Evolutionary conservation across 2,329 filamentous ascomycete genomes (phyloP).

Genomic region (Cladosporium halotolerans): DNA sequence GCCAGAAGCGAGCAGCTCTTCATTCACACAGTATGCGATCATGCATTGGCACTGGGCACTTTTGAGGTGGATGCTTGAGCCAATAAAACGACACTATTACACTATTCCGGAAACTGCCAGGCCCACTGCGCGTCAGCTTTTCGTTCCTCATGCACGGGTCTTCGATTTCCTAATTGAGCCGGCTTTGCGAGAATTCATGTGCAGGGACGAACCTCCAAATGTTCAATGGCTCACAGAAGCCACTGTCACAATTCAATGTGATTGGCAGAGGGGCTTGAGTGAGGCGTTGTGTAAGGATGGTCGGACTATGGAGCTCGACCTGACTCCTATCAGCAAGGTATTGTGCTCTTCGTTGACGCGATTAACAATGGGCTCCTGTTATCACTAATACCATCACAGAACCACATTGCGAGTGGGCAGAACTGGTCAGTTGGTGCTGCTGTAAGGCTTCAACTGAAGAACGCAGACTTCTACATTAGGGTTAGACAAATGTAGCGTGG

Average conservation of each 20-base stretch:
- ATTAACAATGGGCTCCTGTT: no score
- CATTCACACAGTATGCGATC: constrained; percentile 3
- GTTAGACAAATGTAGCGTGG: no score
- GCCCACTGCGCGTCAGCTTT: neutral
- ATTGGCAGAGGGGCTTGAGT: neutral
- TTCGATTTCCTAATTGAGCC: constrained; percentile 6
- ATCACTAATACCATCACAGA: no score
- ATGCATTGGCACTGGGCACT: constrained; percentile 6
- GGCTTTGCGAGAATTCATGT: neutral
- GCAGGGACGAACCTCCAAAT: neutral
- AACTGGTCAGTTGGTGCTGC: neutral
- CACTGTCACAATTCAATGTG: neutral
- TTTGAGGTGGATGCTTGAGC: constrained; percentile 3
- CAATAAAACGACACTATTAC: neutral
- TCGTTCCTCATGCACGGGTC: neutral
- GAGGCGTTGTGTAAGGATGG: neutral
- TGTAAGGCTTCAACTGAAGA: neutral
- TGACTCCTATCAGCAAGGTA: constrained; percentile 8
- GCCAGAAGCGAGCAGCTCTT: neutral
- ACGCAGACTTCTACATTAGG: no score
- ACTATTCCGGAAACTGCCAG: neutral
- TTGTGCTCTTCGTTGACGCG: no score
- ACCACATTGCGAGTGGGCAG: neutral
- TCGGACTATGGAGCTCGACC: neutral
- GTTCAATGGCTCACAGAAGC: constrained; percentile 5